Base-by-base conservation (phyloP, 169 alveolate species). In the Haemoproteus tartakovskyi region DNA sequence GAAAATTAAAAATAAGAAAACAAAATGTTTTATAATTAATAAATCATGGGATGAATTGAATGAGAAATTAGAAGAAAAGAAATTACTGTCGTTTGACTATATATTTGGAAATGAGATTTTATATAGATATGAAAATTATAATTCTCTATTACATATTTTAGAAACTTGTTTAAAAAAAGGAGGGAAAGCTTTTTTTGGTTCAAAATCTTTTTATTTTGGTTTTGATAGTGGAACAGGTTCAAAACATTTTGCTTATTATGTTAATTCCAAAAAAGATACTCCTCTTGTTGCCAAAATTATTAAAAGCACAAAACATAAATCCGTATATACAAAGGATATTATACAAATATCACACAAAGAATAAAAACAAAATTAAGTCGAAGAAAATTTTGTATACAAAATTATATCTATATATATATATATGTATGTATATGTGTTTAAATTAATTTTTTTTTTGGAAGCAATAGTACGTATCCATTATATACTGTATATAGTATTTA, bases 201-300 rank as follows among this genome's bases (percentile, higher is more conserved):
- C 82, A 2, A 67, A 67, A 38, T 67, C 82, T 1, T 67, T 54
- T 54, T 67, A 67, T 47, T 67, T 67, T 26, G 82, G 82, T 21
- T 67, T 67, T 54, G 82, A 67, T 54, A 70, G 56, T 47, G 82
- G 82, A 33, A 60, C 67, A 12, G 82, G 82, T 3, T 52, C 82
- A 36, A 67, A 52, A 12, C 24, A 70, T 36, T 67, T 67, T 60
- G 22, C 56, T 8, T 57, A 52, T 9, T 67, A 67, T 54, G 70
- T 67, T 18, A 67, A 67, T 54, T 54, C 51, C 33, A 67, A 67
- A 9, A 37, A 67, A 60, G 19, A 41, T 14, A 54, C 56, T 30
- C 9, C 38, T 16, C 45, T 67, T 43, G 21, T 18, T 57, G 82
- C 82, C 19, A 18, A 48, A 24, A 47, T 67, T 19, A 37, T 67